Evolutionary conservation across 2,329 filamentous ascomycete species (phyloP).

Genomic region (Talaromyces islandicus): DNA sequence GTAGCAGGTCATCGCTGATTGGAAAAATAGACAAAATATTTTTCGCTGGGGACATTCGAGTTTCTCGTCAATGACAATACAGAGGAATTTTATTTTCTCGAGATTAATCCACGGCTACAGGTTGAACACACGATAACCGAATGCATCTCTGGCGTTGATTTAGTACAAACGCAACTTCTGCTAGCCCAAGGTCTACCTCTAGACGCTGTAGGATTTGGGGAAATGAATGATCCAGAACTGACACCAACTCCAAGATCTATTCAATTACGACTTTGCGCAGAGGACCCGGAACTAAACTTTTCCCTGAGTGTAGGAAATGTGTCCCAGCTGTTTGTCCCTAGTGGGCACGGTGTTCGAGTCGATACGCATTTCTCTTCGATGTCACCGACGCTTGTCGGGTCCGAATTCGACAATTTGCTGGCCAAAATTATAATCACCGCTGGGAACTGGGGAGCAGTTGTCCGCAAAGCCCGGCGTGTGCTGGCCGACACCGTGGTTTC

Average conservation of each 20-base stretch:
- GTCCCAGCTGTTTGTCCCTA: slow-evolving; percentile 48
- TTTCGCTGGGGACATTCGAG: slow-evolving; percentile 59
- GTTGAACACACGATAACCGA: slow-evolving; percentile 60
- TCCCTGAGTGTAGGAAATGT: slow-evolving; percentile 57
- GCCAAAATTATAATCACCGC: slow-evolving; percentile 56
- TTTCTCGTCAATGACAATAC: slow-evolving; percentile 51
- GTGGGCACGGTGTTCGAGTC: slow-evolving; percentile 52
- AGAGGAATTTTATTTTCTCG: slow-evolving; percentile 52
- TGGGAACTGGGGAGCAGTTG: slow-evolving; percentile 45
- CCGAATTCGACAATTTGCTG: slow-evolving; percentile 55
- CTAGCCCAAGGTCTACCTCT: slow-evolving; percentile 48
- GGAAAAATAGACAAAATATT: slow-evolving; percentile 43
- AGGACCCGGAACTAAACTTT: slow-evolving; percentile 49
- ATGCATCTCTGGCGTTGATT: slow-evolving; percentile 47
- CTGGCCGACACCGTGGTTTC: slow-evolving; percentile 50
- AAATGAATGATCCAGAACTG: slow-evolving; percentile 18
- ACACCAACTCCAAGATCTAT: slow-evolving; percentile 42
- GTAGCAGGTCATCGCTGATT: background rate
- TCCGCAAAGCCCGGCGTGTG: slow-evolving; percentile 51
- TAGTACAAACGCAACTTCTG: slow-evolving; percentile 51
- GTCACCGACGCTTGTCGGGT: slow-evolving; percentile 41
- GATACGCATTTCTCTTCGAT: slow-evolving; percentile 49
- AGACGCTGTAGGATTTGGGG: slow-evolving; percentile 25
- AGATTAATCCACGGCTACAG: slow-evolving; percentile 56
- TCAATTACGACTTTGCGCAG: slow-evolving; percentile 54